These are phyloP conservation scores for Orbilia brochopaga DNA, from an alignment of 2,329 filamentous ascomycete genomes.

Conservation along the genomic window DNA sequence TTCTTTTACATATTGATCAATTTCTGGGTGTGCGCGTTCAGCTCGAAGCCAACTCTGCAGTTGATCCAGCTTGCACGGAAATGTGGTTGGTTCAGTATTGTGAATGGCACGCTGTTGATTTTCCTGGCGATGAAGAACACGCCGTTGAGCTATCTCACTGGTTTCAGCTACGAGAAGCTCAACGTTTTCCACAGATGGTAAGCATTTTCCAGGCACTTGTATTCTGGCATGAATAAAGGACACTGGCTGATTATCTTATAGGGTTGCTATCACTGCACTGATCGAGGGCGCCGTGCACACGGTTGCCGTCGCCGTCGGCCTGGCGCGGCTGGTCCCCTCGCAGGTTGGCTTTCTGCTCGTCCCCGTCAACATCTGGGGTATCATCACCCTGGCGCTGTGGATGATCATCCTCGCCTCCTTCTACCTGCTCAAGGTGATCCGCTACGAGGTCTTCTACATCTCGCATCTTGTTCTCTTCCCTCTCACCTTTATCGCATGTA, in stretches of 20 bases:
- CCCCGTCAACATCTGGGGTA: constrained; percentile 48
- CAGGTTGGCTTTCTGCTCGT: constrained; percentile 46
- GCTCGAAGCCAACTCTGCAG: constrained; percentile 41
- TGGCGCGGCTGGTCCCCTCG: constrained; percentile 45
- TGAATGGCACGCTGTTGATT: constrained; percentile 44
- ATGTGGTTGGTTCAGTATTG: constrained; percentile 45
- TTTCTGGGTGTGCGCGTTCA: constrained; percentile 45
- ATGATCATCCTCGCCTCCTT: constrained; percentile 51
- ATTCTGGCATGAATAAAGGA: neutral
- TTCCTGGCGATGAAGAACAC: constrained; percentile 52
- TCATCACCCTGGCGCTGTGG: constrained; percentile 45
- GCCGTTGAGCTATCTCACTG: constrained; percentile 43
- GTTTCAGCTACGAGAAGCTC: constrained; percentile 49
- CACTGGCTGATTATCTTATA: constrained; percentile 16
- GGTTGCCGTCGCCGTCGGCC: constrained; percentile 47
- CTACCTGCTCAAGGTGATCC: constrained; percentile 48
- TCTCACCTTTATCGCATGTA: constrained; percentile 44
- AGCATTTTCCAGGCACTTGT: neutral
- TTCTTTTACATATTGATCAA: constrained; percentile 42
- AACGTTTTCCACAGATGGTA: constrained; percentile 51
- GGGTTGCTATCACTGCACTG: constrained; percentile 46
- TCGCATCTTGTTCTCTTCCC: constrained; percentile 46
- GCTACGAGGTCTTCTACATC: constrained; percentile 50
- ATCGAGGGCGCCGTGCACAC: constrained; percentile 47
- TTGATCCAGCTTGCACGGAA: constrained; percentile 48